phyloP scores from a whole-genome alignment of 768 basidiomycete species.

The Leccinellum albellum region DNA sequence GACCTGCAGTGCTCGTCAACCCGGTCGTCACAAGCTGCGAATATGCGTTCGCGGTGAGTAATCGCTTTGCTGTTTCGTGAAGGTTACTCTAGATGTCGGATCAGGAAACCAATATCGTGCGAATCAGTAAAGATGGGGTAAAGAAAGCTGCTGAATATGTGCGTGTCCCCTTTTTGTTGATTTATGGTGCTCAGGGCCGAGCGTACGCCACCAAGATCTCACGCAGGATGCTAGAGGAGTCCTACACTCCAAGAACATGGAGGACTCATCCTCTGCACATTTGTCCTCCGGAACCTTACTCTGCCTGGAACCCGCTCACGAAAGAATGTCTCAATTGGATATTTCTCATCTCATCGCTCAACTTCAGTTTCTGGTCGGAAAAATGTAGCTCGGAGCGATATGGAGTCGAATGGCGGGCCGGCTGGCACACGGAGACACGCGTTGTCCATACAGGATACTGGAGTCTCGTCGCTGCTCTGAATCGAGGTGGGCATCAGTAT shows the following conservation, averaged over 20 bases:
- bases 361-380: slow-evolving; percentile 90
- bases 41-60: slow-evolving; percentile 53
- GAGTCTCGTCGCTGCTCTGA: slow-evolving; percentile 80
- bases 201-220: slow-evolving; percentile 47
- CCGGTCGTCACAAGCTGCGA: slow-evolving; percentile 59
- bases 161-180: slow-evolving; percentile 11
- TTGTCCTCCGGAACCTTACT: slow-evolving; percentile 62
- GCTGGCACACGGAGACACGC: slow-evolving; percentile 54
- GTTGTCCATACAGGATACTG: slow-evolving; percentile 79
- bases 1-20: slow-evolving; percentile 33
- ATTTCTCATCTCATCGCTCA: slow-evolving; percentile 80
- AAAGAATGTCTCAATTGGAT: slow-evolving; percentile 75
- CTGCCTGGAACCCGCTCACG: slow-evolving; percentile 49
- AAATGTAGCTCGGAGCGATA: slow-evolving; percentile 55
- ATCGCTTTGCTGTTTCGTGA: not conserved
- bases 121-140: slow-evolving; percentile 58
- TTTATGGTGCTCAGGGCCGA: slow-evolving; percentile 5
- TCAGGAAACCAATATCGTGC: slow-evolving; percentile 59
- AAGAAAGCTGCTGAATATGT: slow-evolving; percentile 65
- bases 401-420: slow-evolving; percentile 72
- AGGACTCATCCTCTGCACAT: slow-evolving; percentile 65
- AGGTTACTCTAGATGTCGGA: not conserved
- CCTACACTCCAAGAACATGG: slow-evolving; percentile 81
- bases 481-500: slow-evolving; percentile 53
- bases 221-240: slow-evolving; percentile 51